These are phyloP conservation scores for Powellomyces hirtus DNA, from an alignment of 192 early-diverging fungal genomes.

Conservation along the genomic window DNA sequence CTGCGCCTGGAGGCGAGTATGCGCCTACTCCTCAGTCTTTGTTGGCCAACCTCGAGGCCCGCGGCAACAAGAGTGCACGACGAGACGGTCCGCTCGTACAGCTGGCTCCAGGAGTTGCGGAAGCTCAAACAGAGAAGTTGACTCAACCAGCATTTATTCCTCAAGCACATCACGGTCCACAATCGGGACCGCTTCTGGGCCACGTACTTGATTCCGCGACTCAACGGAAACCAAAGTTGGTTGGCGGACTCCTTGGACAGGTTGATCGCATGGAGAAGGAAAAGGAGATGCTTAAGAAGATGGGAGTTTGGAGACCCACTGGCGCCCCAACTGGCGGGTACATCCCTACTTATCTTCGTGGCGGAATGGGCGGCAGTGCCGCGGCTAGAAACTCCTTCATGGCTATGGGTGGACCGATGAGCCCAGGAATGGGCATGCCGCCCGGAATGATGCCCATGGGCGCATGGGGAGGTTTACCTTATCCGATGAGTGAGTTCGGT, in stretches of 20 bases:
- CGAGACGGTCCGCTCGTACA: slow-evolving; percentile 23
- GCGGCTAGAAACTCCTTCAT: not conserved
- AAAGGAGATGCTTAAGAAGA: slow-evolving; percentile 44
- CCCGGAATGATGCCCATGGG: slow-evolving; percentile 7
- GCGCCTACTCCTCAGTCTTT: slow-evolving; percentile 13
- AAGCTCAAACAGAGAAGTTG: slow-evolving; percentile 19
- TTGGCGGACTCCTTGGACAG: slow-evolving; percentile 40
- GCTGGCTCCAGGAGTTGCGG: slow-evolving; percentile 8
- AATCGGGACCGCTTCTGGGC: slow-evolving; percentile 39
- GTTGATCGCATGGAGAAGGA: slow-evolving; percentile 40
- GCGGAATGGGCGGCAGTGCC: slow-evolving; percentile 3
- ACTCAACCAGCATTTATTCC: not conserved
- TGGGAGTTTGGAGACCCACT: slow-evolving; percentile 20
- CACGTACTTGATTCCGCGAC: slow-evolving; percentile 20
- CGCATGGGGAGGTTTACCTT: slow-evolving; percentile 3
- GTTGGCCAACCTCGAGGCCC: slow-evolving; percentile 15
- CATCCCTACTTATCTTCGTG: slow-evolving; percentile 21
- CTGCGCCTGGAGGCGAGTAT: slow-evolving; percentile 4
- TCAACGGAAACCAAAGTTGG: slow-evolving; percentile 31
- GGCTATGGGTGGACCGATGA: slow-evolving; percentile 6
- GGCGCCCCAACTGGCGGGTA: slow-evolving; percentile 7
- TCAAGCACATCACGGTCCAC: not conserved
- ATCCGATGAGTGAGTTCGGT: slow-evolving; percentile 24
- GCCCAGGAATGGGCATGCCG: slow-evolving; percentile 15
- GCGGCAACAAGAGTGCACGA: not conserved